A percentile compares a stretch with the other conserved stretches of the same genome.
Conservation (phyloP, 2,329 filamentous ascomycete genomes). For the Aotearoamyces nothofagi region DNA sequence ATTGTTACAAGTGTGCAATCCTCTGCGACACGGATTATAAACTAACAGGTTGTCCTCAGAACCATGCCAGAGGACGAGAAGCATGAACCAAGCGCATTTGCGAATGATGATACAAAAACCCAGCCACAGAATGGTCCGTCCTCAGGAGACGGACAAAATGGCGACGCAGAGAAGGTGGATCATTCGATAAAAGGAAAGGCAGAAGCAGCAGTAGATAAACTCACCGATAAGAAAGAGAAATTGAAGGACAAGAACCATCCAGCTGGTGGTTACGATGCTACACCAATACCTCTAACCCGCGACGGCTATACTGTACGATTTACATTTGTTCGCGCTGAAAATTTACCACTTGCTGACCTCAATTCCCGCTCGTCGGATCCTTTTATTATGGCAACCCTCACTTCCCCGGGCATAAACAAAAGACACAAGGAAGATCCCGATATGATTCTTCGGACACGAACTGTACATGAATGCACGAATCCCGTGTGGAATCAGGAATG, state of each 20-base stretch:
- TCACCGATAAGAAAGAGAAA: constrained; percentile 17
- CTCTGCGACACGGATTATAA: too few species aligned
- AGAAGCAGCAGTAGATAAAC: constrained; percentile 19
- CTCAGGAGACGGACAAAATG: not conserved
- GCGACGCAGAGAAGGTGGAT: constrained; percentile 1
- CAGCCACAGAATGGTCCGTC: too few species aligned
- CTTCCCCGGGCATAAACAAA: constrained; percentile 44
- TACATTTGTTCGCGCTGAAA: constrained; percentile 65
- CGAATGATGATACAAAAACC: too few species aligned
- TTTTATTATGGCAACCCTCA: constrained; percentile 64
- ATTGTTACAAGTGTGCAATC: too few species aligned
- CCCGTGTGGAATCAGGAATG: constrained; percentile 76
- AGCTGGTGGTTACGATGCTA: constrained; percentile 61
- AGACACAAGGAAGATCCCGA: constrained; percentile 78
- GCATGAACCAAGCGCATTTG: too few species aligned
- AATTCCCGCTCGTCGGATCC: constrained; percentile 69
- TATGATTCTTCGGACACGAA: constrained; percentile 60
- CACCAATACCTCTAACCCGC: constrained; percentile 58
- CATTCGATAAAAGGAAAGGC: constrained; percentile 4
- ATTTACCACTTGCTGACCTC: constrained; percentile 73
- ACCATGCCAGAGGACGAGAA: too few species aligned
- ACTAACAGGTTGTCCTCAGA: too few species aligned
- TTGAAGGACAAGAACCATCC: constrained; percentile 16
- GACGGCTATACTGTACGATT: constrained; percentile 76
- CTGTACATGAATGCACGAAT: constrained; percentile 54